Base-by-base conservation (phyloP, 192 early-diverging fungal genomes). In the Backusella morwellensis region DNA sequence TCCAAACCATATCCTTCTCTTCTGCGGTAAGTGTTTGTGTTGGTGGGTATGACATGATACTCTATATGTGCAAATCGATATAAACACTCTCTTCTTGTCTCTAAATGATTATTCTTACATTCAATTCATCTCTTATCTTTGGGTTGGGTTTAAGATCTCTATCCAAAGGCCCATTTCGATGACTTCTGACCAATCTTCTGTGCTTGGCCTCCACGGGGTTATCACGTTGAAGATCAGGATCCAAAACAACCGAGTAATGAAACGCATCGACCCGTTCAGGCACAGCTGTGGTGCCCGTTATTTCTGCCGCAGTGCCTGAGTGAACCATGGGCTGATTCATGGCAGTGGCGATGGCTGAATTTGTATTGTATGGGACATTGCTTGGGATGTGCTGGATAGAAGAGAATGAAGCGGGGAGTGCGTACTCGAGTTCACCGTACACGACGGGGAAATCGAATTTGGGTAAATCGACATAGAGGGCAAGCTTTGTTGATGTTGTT, bases 1-100 rank as follows among this genome's bases (percentile, higher is more conserved):
- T 98, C 98, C 98, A 99, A 29, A 99, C 83, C n/a, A 97, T 76
- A 75, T 99, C 96, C 78, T 97, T 97, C 77, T 98, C 95, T 70
- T 94, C 92, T 35, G 89, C 89, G 0, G 91, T 92, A 15, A 99
- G 84, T 35, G 83, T 82, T 70, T 97, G 90, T 2, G 96, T 95
- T 0, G 97, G 97, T 36, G 98, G 96, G 80, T 98, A 98, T 78
- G 91, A 80, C 76, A 99, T 84, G 44, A 99, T 97, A 79, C 86
- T 90, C 95, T 96, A 82, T 42, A 40, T 42, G 35, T 44, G 14
- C 19, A 71, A 1, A 72, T 8, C 32, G 1, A 59, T 36, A 70
- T 59, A 29, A 71, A 34, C 4, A 0, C 47, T 35, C 4, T 23
- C 32, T n/a, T 36, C n/a, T 29, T 23, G 9, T 21, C 4, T 50